Percentiles rank a stretch among this genome's conserved stretches.
These are phyloP conservation scores for Moniliella sp. DNA, from an alignment of 1,284 basidiomycete genomes.

Conservation along the genomic window DNA sequence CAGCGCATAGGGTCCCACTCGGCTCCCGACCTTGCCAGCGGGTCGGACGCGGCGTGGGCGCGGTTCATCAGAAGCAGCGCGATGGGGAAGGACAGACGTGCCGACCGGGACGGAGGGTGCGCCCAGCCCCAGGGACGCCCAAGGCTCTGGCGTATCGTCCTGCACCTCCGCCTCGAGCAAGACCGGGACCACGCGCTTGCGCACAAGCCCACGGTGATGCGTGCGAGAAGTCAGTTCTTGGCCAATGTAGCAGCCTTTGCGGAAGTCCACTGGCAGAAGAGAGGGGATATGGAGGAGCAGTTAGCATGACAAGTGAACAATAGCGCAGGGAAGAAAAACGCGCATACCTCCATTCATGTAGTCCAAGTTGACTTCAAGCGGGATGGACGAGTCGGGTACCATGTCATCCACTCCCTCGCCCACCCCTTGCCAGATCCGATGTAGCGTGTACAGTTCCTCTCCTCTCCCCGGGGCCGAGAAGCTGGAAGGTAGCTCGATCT, in stretches of 20 bases:
- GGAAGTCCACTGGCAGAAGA: constrained; percentile 57
- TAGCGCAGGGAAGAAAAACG: background rate
- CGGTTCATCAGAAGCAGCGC: background rate
- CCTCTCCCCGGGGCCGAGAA: background rate
- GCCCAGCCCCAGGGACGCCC: constrained; percentile 11
- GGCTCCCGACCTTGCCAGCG: constrained; percentile 18
- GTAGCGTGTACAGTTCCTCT: constrained; percentile 44
- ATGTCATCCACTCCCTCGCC: constrained; percentile 70
- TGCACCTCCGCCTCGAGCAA: constrained; percentile 5
- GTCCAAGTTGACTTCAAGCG: constrained; percentile 81
- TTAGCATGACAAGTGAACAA: constrained; percentile 1
- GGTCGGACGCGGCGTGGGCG: constrained; percentile 10
- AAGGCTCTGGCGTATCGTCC: constrained; percentile 1
- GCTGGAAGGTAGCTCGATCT: background rate
- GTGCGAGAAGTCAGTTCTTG: constrained; percentile 92
- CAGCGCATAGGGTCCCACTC: constrained; percentile 20
- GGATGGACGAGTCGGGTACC: constrained; percentile 53
- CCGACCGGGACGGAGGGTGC: background rate
- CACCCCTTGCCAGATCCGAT: constrained; percentile 61
- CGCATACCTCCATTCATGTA: constrained; percentile 66
- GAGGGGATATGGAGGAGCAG: no score
- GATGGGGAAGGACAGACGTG: background rate
- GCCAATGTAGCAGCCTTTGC: constrained; percentile 92
- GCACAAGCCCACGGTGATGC: constrained; percentile 73
- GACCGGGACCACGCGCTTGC: constrained; percentile 74